A percentile compares a stretch with the other conserved stretches of the same genome.
Conservation (phyloP, 2,329 filamentous ascomycete genomes). For the Epichloe hybrida region DNA sequence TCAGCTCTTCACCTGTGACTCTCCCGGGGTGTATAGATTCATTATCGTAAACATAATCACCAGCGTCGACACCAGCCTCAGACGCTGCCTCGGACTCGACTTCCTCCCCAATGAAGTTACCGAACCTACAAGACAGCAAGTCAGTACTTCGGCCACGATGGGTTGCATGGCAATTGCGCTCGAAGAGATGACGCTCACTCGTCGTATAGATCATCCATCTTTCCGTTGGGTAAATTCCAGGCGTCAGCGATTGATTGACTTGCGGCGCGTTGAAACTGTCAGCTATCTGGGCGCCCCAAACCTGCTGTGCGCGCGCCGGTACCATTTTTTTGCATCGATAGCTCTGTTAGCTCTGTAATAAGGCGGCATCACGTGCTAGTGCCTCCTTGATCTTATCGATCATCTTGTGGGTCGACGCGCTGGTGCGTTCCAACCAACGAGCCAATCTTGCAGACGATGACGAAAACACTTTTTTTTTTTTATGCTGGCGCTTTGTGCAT, state of each 20-base stretch:
- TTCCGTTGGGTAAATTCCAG: constrained; percentile 10
- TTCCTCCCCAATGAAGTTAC: constrained; percentile 95
- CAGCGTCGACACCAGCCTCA: constrained; percentile 58
- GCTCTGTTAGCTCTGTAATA: not conserved
- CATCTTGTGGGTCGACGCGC: not conserved
- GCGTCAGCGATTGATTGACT: constrained; percentile 10
- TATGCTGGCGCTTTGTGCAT: too few species aligned
- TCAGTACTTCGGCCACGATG: not conserved
- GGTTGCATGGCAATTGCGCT: not conserved
- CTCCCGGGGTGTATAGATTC: constrained; percentile 52
- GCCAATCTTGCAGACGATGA: too few species aligned
- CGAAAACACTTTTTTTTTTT: too few species aligned
- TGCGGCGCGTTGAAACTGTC: constrained; percentile 7
- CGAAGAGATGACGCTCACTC: constrained; percentile 43
- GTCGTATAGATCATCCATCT: constrained; percentile 94
- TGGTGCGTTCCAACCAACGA: not conserved
- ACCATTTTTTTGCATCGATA: constrained; percentile 10
- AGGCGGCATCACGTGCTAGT: constrained; percentile 7
- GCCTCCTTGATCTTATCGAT: too few species aligned
- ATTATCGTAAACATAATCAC: constrained; percentile 72
- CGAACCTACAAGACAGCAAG: constrained; percentile 50
- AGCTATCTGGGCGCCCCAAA: not conserved
- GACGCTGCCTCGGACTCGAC: constrained; percentile 75
- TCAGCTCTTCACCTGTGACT: constrained; percentile 63
- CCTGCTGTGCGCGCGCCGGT: constrained; percentile 1